These are phyloP conservation scores for Lentinus polychrous DNA, from an alignment of 1,284 basidiomycete genomes.

Conservation along the genomic window DNA sequence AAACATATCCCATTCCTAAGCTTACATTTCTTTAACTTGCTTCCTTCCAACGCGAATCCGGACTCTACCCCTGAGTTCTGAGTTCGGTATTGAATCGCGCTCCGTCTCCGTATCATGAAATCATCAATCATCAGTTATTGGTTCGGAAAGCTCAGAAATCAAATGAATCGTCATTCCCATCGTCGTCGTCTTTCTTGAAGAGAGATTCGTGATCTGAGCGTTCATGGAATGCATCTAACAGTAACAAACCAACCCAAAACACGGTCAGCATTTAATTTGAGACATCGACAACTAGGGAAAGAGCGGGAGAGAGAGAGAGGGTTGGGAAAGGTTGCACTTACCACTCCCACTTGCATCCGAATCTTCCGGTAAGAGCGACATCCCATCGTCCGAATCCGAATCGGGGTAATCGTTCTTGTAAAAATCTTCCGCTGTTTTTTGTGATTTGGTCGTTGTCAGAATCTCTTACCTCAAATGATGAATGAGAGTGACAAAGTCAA, in stretches of 20 bases:
- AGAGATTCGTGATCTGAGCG: conserved; percentile 1
- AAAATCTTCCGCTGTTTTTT: conserved; percentile 61
- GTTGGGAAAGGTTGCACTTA: too few relatives aligned
- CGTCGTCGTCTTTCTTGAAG: neutral
- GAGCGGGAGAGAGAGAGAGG: too few relatives aligned
- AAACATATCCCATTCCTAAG: too few relatives aligned
- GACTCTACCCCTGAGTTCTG: too few relatives aligned
- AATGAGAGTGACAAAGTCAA: conserved; percentile 12
- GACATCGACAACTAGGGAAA: too few relatives aligned
- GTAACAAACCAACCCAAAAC: too few relatives aligned
- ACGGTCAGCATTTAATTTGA: neutral
- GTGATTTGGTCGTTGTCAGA: neutral
- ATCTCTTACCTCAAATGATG: neutral
- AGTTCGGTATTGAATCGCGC: too few relatives aligned
- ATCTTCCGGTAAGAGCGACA: neutral
- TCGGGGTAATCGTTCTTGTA: conserved; percentile 81
- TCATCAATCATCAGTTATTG: too few relatives aligned
- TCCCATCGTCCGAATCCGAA: conserved; percentile 39
- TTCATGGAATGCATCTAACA: conserved; percentile 7
- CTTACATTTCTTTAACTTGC: too few relatives aligned
- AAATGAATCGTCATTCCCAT: neutral
- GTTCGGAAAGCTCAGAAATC: neutral
- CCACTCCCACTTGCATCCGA: neutral
- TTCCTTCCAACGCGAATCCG: too few relatives aligned
- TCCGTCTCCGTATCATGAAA: too few relatives aligned